Evolutionary conservation across 2,329 filamentous ascomycete genomes (phyloP).

Genomic region (Ophiocordyceps australis): DNA sequence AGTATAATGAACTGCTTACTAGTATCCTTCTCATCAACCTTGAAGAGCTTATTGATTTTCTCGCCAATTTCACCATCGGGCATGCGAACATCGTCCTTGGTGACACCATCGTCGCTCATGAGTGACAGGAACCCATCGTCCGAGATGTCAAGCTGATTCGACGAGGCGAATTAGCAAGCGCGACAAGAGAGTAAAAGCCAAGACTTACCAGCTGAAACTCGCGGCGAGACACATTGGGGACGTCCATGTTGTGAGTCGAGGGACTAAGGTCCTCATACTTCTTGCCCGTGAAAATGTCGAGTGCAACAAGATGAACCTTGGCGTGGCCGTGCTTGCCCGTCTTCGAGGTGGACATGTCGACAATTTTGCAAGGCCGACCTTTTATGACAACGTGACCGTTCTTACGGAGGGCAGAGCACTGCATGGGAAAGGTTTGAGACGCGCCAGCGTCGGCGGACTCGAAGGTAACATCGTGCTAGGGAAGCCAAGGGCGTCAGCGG

Average conservation of each 20-base stretch:
- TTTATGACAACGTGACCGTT: conserved; percentile 98
- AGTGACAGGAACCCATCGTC: conserved; percentile 92
- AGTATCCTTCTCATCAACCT: conserved; percentile 73
- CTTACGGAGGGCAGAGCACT: conserved; percentile 99
- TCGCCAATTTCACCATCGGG: conserved; percentile 81
- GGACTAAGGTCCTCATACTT: conserved; percentile 98
- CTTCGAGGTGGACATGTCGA: conserved; percentile 99
- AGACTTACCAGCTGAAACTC: conserved; percentile 85
- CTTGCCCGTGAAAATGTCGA: conserved; percentile 99
- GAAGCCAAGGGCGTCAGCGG: conserved; percentile 4
- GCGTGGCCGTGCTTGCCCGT: conserved; percentile 99
- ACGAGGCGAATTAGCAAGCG: conserved; percentile 1
- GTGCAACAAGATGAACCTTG: conserved; percentile 96
- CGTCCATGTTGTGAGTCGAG: conserved; percentile 96
- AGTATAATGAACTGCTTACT: conserved; percentile 38
- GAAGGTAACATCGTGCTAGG: conserved; percentile 56
- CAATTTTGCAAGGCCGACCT: conserved; percentile 98
- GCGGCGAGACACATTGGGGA: conserved; percentile 77
- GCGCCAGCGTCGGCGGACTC: conserved; percentile 92
- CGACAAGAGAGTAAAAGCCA: no score
- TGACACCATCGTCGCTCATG: conserved; percentile 69
- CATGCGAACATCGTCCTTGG: conserved; percentile 89
- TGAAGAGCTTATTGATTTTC: conserved; percentile 70
- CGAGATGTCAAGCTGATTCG: conserved; percentile 76
- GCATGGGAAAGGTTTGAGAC: conserved; percentile 87